Evolutionary conservation across 1,284 basidiomycete genomes (phyloP).

Genomic region (Tilletia setariae): DNA sequence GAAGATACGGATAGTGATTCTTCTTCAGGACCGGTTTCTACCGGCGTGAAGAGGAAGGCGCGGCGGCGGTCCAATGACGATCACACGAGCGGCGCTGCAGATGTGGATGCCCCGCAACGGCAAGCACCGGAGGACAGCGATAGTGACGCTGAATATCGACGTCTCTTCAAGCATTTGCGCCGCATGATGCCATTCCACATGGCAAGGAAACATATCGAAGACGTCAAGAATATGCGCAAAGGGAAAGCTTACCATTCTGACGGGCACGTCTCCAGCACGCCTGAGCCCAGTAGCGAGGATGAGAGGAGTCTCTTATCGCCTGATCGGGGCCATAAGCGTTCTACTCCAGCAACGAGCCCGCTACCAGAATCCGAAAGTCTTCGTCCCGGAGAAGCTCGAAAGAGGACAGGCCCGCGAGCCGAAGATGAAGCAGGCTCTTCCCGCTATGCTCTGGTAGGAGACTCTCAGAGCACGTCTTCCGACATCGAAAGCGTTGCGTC

Average conservation of each 20-base stretch:
- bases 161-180: slow-evolving; percentile 44
- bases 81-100: background rate
- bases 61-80: background rate
- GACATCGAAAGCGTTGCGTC: background rate
- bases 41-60: background rate
- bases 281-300: slow-evolving; percentile 17
- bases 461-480: slow-evolving; percentile 12
- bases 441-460: slow-evolving; percentile 20
- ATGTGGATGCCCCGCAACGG: background rate
- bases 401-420: background rate
- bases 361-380: slow-evolving; percentile 17
- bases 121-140: slow-evolving; percentile 10
- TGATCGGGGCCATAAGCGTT: background rate
- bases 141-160: slow-evolving; percentile 45
- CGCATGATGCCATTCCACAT: slow-evolving; percentile 50
- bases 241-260: slow-evolving; percentile 46
- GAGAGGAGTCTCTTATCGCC: background rate
- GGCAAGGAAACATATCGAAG: slow-evolving; percentile 48
- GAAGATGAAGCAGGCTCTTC: slow-evolving; percentile 12
- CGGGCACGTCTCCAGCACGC: slow-evolving; percentile 31
- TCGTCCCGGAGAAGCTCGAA: slow-evolving; percentile 21
- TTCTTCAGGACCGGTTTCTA: background rate
- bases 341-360: slow-evolving; percentile 17
- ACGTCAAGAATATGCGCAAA: slow-evolving; percentile 47
- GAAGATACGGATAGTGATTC: slow-evolving; percentile 3